Percentiles rank a stretch among this genome's conserved stretches.
These are phyloP conservation scores for Xylaria palmicola DNA, from an alignment of 495 filamentous ascomycete species.

Conservation along the genomic window DNA sequence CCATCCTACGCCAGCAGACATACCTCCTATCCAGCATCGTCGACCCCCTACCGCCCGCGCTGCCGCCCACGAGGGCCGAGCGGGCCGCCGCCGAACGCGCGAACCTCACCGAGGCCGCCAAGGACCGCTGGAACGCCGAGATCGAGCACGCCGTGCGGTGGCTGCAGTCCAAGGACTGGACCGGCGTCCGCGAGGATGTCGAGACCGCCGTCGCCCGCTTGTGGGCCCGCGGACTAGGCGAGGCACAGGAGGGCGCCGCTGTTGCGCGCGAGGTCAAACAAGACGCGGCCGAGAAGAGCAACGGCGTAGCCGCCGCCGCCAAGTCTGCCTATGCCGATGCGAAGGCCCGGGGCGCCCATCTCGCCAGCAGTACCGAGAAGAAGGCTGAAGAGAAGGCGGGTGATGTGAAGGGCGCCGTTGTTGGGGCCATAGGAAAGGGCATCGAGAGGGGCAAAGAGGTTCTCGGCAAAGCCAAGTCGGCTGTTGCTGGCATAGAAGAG, in stretches of 20 bases:
- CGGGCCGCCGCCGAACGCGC: constrained; percentile 43
- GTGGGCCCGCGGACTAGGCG: constrained; percentile 25
- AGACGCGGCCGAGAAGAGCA: constrained; percentile 18
- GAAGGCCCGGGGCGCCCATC: constrained; percentile 22
- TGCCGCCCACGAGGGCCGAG: constrained; percentile 43
- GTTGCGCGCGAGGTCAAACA: constrained; percentile 25
- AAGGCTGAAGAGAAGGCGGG: constrained; percentile 25
- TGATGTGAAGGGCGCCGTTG: constrained; percentile 31
- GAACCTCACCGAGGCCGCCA: constrained; percentile 61
- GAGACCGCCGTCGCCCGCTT: constrained; percentile 42
- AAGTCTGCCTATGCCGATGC: constrained; percentile 34
- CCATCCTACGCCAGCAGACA: constrained; percentile 69
- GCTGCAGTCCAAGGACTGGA: constrained; percentile 65
- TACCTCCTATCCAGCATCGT: constrained; percentile 56
- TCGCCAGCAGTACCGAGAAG: constrained; percentile 8
- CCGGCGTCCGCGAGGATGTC: constrained; percentile 54
- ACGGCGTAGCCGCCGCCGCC: constrained; percentile 27
- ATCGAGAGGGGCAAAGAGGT: constrained; percentile 35
- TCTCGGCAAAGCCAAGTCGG: constrained; percentile 29
- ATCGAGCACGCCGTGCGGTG: constrained; percentile 65
- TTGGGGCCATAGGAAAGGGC: constrained; percentile 31
- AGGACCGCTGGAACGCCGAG: constrained; percentile 80
- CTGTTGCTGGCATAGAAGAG: constrained; percentile 23
- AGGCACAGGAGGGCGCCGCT: constrained; percentile 17
- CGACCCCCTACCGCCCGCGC: constrained; percentile 46